Conservation (phyloP, 352 stramenopile species). For the Phytophthora foliorum region DNA sequence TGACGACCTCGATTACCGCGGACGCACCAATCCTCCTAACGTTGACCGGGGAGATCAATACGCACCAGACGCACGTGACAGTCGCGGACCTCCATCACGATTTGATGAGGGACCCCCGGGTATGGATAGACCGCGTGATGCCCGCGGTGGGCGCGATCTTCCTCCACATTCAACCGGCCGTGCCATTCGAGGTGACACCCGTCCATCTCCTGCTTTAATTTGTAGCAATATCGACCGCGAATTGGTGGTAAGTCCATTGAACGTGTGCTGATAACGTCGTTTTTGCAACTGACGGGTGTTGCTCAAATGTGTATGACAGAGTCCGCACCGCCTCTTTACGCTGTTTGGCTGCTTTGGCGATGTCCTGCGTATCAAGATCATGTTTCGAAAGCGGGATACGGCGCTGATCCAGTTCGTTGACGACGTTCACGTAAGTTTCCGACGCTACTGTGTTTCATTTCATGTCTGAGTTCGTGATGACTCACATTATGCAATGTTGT, state of each 20-base stretch:
- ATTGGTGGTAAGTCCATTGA: conserved; percentile 58
- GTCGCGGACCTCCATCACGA: conserved; percentile 26
- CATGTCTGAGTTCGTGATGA: not conserved
- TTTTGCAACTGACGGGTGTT: conserved; percentile 5
- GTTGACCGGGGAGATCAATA: conserved; percentile 38
- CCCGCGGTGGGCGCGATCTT: conserved; percentile 30
- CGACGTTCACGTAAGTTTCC: conserved; percentile 70
- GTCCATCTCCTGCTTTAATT: conserved; percentile 77
- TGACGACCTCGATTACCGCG: conserved; percentile 34
- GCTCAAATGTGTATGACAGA: conserved; percentile 42
- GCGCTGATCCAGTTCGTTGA: conserved; percentile 84
- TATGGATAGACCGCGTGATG: conserved; percentile 42
- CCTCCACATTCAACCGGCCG: conserved; percentile 74
- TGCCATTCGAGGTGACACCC: conserved; percentile 63
- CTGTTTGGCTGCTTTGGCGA: conserved; percentile 89
- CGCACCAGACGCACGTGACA: conserved; percentile 22
- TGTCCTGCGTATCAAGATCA: conserved; percentile 87
- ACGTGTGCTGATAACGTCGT: not conserved
- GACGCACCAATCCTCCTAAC: conserved; percentile 10
- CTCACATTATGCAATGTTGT: conserved; percentile 22
- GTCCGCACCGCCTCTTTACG: conserved; percentile 74
- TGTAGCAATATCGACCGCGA: conserved; percentile 85
- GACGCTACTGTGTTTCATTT: not conserved
- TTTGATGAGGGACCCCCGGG: conserved; percentile 32
- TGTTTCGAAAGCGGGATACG: conserved; percentile 89